Conservation (phyloP, 441 rosid genomes). For the Corymbia citriodora region DNA sequence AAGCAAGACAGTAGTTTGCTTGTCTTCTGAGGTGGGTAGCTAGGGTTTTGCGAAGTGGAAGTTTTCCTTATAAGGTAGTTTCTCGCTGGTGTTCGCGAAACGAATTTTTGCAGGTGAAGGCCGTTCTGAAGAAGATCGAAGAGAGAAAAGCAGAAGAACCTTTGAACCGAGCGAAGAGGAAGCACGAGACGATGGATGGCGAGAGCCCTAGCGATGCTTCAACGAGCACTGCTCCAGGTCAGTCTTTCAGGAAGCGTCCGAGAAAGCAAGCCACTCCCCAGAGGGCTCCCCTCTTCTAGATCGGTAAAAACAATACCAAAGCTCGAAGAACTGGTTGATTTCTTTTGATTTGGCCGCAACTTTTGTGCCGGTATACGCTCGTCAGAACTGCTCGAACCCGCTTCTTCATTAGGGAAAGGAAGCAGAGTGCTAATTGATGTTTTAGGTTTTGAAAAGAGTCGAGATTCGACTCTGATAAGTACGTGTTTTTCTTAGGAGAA, state of each 20-base stretch:
- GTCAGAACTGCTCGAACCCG: not conserved
- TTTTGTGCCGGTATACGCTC: not conserved
- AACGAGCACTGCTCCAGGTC: not conserved
- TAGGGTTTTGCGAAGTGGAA: not conserved
- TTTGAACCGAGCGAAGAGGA: not conserved
- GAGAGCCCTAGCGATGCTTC: not conserved
- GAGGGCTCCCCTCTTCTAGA: not conserved
- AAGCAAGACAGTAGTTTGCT: not conserved
- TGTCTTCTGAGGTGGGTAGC: not conserved
- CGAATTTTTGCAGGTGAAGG: not conserved
- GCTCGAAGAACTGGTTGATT: not conserved
- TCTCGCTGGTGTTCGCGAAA: not conserved
- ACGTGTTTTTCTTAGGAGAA: not conserved
- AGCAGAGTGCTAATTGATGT: not conserved
- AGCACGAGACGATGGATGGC: not conserved
- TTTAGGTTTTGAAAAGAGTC: not conserved
- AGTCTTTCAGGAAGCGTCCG: not conserved
- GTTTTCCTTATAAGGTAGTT: not conserved
- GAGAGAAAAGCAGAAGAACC: not conserved
- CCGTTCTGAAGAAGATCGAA: not conserved
- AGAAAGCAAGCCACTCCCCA: not conserved
- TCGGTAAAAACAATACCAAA: not conserved
- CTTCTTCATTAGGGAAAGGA: not conserved
- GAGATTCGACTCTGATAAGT: not conserved
- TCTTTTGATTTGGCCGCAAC: not conserved